Evolutionary conservation across 768 basidiomycete species (phyloP).

Genomic region (Phlebiopsis flavidoalba): DNA sequence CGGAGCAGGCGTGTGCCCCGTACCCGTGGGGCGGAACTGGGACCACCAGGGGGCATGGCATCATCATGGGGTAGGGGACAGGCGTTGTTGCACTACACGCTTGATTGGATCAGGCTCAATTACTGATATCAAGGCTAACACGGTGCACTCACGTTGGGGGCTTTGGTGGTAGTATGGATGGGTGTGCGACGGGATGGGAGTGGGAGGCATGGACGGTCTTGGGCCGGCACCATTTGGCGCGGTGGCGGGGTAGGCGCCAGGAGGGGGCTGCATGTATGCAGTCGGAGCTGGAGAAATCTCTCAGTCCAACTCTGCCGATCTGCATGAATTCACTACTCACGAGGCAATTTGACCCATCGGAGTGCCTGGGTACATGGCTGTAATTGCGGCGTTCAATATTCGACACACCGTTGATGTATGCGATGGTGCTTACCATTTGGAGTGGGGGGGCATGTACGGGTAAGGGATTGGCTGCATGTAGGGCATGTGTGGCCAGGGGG

Average conservation of each 20-base stretch:
- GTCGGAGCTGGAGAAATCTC: constrained; percentile 48
- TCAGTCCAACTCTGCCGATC: not conserved
- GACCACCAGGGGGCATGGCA: constrained; percentile 71
- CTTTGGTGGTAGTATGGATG: constrained; percentile 89
- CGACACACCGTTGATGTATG: not conserved
- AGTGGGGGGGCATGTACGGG: constrained; percentile 73
- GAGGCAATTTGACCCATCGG: constrained; percentile 86
- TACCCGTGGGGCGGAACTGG: constrained; percentile 66
- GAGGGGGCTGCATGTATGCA: constrained; percentile 76
- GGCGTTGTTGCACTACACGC: constrained; percentile 76
- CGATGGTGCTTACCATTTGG: constrained; percentile 53
- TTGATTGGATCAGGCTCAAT: constrained; percentile 9
- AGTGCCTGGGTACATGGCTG: constrained; percentile 79
- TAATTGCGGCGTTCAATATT: constrained; percentile 5
- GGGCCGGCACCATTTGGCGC: constrained; percentile 72
- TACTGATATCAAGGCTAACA: constrained; percentile 14
- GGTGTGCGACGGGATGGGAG: constrained; percentile 81
- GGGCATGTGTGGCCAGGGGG: constrained; percentile 79
- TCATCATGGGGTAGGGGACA: constrained; percentile 89
- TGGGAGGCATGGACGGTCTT: constrained; percentile 88
- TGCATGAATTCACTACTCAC: constrained; percentile 42
- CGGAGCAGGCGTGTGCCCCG: constrained; percentile 61
- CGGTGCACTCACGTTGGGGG: constrained; percentile 63
- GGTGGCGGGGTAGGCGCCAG: constrained; percentile 73
- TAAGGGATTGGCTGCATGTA: constrained; percentile 87